Conservation (phyloP, 805 yeast species). For the Ogataea saltuana region DNA sequence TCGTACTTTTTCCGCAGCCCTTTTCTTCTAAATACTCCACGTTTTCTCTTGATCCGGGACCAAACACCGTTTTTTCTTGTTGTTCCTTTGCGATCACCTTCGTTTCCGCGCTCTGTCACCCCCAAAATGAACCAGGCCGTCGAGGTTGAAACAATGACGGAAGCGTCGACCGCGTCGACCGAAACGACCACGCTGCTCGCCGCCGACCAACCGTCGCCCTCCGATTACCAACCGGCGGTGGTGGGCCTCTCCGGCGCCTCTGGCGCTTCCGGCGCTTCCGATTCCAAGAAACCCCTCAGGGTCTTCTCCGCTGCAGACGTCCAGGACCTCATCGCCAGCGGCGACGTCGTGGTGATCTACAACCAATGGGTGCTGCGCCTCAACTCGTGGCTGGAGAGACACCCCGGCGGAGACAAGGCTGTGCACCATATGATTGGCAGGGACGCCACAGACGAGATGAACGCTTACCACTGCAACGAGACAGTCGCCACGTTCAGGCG, state of each 20-base stretch:
- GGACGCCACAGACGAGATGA: conserved; percentile 90
- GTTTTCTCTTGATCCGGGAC: too few relatives aligned
- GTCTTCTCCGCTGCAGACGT: conserved; percentile 28
- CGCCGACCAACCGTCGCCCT: too few relatives aligned
- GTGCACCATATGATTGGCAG: conserved; percentile 82
- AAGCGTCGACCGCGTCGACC: not conserved
- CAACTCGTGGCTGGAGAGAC: conserved; percentile 68
- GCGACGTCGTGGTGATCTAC: conserved; percentile 70
- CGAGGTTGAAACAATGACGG: not conserved
- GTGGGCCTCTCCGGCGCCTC: too few relatives aligned
- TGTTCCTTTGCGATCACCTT: too few relatives aligned
- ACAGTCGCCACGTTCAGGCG: conserved; percentile 51
- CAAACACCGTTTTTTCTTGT: too few relatives aligned
- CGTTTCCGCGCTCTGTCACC: too few relatives aligned
- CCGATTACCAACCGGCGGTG: too few relatives aligned
- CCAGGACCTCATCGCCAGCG: conserved; percentile 60
- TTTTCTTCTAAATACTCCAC: too few relatives aligned
- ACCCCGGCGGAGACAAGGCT: conserved; percentile 91
- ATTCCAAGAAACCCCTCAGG: too few relatives aligned
- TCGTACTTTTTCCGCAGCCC: not conserved
- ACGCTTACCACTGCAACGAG: conserved; percentile 71
- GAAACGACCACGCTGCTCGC: not conserved
- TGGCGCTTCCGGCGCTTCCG: too few relatives aligned
- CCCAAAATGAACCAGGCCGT: too few relatives aligned
- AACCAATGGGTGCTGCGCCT: conserved; percentile 60